These are phyloP conservation scores for Pelomyxa schiedti DNA, from an alignment of 78 protist genomes.

Conservation along the genomic window DNA sequence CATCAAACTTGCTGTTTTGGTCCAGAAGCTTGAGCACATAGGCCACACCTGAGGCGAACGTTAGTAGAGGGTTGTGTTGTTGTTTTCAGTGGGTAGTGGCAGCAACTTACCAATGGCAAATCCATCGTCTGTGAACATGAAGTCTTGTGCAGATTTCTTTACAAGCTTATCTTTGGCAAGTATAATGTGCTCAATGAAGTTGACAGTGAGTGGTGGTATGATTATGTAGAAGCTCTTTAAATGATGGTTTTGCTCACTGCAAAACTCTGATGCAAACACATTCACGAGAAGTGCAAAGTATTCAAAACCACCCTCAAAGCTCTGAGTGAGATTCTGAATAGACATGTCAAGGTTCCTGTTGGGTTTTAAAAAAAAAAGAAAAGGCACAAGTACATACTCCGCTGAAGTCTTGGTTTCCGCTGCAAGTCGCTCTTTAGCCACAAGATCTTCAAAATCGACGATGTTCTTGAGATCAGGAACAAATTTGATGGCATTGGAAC, in stretches of 20 bases:
- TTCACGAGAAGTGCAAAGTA: conserved; percentile 73
- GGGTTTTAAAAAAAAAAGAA: no score
- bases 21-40: conserved; percentile 73
- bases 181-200: conserved; percentile 70
- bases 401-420: conserved; percentile 27
- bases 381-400: conserved; percentile 4
- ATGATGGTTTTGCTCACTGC: conserved; percentile 42
- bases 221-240: conserved; percentile 62
- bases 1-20: conserved; percentile 58
- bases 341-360: conserved; percentile 47
- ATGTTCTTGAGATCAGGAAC: conserved; percentile 74
- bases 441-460: conserved; percentile 55
- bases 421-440: conserved; percentile 14
- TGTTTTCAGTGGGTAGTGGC: background rate
- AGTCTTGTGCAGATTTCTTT: conserved; percentile 38
- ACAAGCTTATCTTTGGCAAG: conserved; percentile 58
- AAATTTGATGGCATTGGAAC: conserved; percentile 52
- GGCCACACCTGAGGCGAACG: conserved; percentile 54
- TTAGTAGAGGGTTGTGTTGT: background rate
- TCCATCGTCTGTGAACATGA: conserved; percentile 88
- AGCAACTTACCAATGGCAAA: conserved; percentile 73
- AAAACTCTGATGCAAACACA: conserved; percentile 48
- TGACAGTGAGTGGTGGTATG: conserved; percentile 81
- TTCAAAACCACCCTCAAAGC: conserved; percentile 77
- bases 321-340: conserved; percentile 33